These are phyloP conservation scores for Mycena epipterygia DNA, from an alignment of 768 basidiomycete species.

Conservation along the genomic window DNA sequence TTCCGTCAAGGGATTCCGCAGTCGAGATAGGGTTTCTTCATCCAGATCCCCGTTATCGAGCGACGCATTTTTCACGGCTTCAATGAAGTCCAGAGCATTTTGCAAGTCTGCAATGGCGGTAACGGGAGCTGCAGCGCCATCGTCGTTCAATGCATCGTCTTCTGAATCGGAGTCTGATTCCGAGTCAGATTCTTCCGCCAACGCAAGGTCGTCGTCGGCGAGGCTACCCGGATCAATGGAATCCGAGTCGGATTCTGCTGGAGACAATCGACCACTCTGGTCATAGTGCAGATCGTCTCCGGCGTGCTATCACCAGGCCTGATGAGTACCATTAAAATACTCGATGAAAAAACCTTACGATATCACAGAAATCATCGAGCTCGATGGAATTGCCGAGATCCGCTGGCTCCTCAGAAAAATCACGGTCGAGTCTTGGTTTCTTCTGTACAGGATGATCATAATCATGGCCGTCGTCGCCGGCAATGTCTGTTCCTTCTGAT, in stretches of 20 bases:
- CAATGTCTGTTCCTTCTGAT: too few relatives aligned
- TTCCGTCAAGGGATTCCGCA: not conserved
- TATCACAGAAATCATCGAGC: not conserved
- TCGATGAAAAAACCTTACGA: not conserved
- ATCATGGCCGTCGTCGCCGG: too few relatives aligned
- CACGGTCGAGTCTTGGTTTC: too few relatives aligned
- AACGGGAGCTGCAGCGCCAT: not conserved
- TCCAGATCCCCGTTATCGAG: constrained; percentile 15
- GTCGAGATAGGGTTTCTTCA: not conserved
- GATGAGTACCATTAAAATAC: not conserved
- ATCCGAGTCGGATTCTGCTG: not conserved
- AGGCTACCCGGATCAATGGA: not conserved
- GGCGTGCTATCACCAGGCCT: not conserved
- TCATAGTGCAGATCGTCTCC: not conserved
- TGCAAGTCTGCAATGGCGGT: not conserved
- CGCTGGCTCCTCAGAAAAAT: too few relatives aligned
- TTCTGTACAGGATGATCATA: too few relatives aligned
- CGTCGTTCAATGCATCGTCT: not conserved
- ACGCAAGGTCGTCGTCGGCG: not conserved
- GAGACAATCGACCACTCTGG: not conserved
- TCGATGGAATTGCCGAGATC: not conserved
- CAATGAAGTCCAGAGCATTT: not conserved
- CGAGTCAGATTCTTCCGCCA: too few relatives aligned
- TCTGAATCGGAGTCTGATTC: not conserved
- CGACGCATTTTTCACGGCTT: not conserved